phyloP scores from a whole-genome alignment of 2,329 filamentous ascomycete genomes.

The Leptographium wingfieldii region DNA sequence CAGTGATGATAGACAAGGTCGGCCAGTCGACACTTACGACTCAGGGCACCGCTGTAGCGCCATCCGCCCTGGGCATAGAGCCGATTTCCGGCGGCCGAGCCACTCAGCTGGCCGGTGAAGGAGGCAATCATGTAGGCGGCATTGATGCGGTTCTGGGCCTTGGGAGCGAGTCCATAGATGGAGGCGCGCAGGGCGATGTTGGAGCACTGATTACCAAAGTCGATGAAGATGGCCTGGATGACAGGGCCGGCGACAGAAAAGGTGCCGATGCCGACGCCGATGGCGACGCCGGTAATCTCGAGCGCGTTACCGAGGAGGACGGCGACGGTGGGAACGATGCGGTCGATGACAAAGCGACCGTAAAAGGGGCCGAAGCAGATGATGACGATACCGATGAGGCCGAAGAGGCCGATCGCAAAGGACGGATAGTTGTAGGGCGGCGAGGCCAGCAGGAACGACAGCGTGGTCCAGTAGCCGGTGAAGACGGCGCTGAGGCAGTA shows the following conservation, averaged over 20 bases:
- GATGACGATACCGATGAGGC: slow-evolving; percentile 59
- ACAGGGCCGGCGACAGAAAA: slow-evolving; percentile 59
- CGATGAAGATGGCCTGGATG: slow-evolving; percentile 56
- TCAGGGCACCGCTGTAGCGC: slow-evolving; percentile 32
- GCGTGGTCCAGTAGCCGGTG: slow-evolving; percentile 46
- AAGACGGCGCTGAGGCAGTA: slow-evolving; percentile 44
- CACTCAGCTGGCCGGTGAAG: slow-evolving; percentile 64
- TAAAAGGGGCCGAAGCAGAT: slow-evolving; percentile 59
- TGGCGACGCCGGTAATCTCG: slow-evolving; percentile 45
- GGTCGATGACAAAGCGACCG: slow-evolving; percentile 56
- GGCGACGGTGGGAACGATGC: slow-evolving; percentile 53
- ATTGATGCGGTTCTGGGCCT: slow-evolving; percentile 62
- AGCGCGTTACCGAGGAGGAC: slow-evolving; percentile 49
- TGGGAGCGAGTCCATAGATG: slow-evolving; percentile 60
- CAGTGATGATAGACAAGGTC: not conserved
- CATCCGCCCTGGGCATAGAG: slow-evolving; percentile 39
- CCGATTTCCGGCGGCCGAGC: slow-evolving; percentile 46
- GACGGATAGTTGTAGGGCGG: slow-evolving; percentile 56
- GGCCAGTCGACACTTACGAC: slow-evolving; percentile 16
- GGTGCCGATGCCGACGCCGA: slow-evolving; percentile 57
- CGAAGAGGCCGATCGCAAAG: slow-evolving; percentile 63
- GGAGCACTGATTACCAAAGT: slow-evolving; percentile 59
- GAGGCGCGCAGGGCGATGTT: slow-evolving; percentile 61
- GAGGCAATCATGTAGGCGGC: slow-evolving; percentile 70
- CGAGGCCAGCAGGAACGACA: slow-evolving; percentile 66